Evolutionary conservation across 225 moss, liverwort and hornwort species (phyloP).

Genomic region (Anthoceros angustus): DNA sequence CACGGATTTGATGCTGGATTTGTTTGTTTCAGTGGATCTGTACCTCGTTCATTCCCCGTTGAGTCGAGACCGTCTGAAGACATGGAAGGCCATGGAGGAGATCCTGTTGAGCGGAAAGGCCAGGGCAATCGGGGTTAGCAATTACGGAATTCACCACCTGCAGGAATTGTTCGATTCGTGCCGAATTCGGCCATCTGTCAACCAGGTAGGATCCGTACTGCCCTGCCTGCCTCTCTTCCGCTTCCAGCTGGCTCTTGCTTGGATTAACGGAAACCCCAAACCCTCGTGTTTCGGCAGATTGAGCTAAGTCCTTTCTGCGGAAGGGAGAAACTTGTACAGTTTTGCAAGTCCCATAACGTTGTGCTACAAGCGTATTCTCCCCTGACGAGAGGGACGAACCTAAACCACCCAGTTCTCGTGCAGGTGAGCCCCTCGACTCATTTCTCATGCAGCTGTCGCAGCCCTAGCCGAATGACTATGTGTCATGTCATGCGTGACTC

Average conservation of each 20-base stretch:
- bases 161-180: constrained; percentile 62
- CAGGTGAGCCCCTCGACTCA: constrained; percentile 24
- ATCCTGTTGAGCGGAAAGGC: constrained; percentile 70
- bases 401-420: constrained; percentile 43
- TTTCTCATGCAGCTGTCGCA: not conserved
- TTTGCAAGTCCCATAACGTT: constrained; percentile 62
- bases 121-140: constrained; percentile 85
- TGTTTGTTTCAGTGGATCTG: constrained; percentile 35
- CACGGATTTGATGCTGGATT: not conserved
- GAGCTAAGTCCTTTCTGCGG: constrained; percentile 71
- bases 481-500: not conserved
- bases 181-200: constrained; percentile 63
- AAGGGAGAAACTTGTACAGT: constrained; percentile 47
- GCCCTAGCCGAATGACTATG: not conserved
- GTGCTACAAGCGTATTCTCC: constrained; percentile 81
- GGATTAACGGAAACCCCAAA: not conserved
- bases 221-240: not conserved
- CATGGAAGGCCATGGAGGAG: constrained; percentile 90
- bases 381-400: constrained; percentile 48
- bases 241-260: too few species aligned
- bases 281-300: constrained; percentile 15
- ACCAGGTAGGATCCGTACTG: constrained; percentile 33
- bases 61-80: constrained; percentile 35
- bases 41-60: constrained; percentile 81
- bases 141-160: constrained; percentile 81